Conservation (phyloP, 2,329 filamentous ascomycete genomes). For the Nothophaeocryptopus gaeumannii region DNA sequence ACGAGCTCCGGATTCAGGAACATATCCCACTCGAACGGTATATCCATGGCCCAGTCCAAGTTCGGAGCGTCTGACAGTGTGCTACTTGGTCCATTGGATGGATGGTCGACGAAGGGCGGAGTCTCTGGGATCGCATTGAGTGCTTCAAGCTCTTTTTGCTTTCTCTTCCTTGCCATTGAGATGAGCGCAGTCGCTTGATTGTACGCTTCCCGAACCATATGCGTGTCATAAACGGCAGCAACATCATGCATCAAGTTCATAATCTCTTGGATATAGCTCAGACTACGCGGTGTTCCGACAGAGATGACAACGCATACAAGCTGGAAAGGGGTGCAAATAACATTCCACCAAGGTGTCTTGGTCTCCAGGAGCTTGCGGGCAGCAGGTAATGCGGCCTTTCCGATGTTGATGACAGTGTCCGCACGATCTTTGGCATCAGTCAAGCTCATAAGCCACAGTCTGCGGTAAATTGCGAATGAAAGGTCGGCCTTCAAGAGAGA, state of each 20-base stretch:
- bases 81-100: slow-evolving; percentile 26
- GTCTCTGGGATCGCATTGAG: slow-evolving; percentile 27
- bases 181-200: slow-evolving; percentile 34
- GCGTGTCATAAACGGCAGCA: slow-evolving; percentile 37
- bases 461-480: slow-evolving; percentile 49
- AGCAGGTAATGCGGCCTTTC: slow-evolving; percentile 36
- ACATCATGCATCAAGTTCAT: slow-evolving; percentile 41
- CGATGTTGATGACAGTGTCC: slow-evolving; percentile 38
- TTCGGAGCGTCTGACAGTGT: slow-evolving; percentile 32
- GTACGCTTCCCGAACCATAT: slow-evolving; percentile 40
- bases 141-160: slow-evolving; percentile 34
- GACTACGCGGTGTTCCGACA: slow-evolving; percentile 39
- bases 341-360: slow-evolving; percentile 45
- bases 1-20: slow-evolving; percentile 36
- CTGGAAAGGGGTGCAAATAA: slow-evolving; percentile 43
- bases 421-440: slow-evolving; percentile 38
- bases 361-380: slow-evolving; percentile 36
- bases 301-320: slow-evolving; percentile 43
- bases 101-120: slow-evolving; percentile 31
- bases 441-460: slow-evolving; percentile 41
- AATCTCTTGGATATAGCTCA: slow-evolving; percentile 36
- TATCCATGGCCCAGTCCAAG: slow-evolving; percentile 34
- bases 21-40: slow-evolving; percentile 36
- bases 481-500: slow-evolving; percentile 53
- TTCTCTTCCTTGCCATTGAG: slow-evolving; percentile 32